phyloP scores from a whole-genome alignment of 129 eudicot species.

The Flaveria sonorensis region DNA sequence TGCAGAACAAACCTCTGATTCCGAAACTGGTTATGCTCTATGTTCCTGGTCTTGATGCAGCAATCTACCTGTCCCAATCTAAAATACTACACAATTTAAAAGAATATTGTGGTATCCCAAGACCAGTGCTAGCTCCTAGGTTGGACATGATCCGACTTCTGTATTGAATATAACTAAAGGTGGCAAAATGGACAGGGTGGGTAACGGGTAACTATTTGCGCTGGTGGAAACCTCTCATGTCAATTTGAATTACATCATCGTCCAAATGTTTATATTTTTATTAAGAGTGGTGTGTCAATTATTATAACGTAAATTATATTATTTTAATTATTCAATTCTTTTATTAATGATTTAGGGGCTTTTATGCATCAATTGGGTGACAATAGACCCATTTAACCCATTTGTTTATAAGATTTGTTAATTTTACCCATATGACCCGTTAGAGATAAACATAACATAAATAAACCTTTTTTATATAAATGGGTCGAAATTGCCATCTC shows the following conservation, averaged over 20 bases:
- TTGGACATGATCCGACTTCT: slow-evolving; percentile 38
- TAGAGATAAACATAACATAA: background rate
- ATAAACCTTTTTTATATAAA: background rate
- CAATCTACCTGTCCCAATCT: slow-evolving; percentile 65
- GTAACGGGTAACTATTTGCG: background rate
- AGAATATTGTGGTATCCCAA: slow-evolving; percentile 83
- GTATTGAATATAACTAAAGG: background rate
- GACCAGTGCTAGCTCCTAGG: slow-evolving; percentile 93
- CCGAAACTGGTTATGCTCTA: slow-evolving; percentile 88
- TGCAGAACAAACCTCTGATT: slow-evolving; percentile 97
- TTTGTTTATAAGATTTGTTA: background rate
- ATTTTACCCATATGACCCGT: background rate
- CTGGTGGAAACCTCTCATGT: no score
- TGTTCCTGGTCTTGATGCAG: slow-evolving; percentile 98
- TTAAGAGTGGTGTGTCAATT: no score
- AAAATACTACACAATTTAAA: slow-evolving; percentile 66
- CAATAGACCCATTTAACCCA: background rate
- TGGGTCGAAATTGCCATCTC: background rate
- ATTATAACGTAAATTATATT: no score
- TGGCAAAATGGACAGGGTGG: background rate
- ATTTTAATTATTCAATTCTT: no score
- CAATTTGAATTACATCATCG: no score
- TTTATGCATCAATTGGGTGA: background rate
- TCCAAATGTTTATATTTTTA: no score
- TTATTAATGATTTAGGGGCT: background rate